Base-by-base conservation (phyloP, 2,329 filamentous ascomycete species). In the Ceratocystiopsis sp. region DNA sequence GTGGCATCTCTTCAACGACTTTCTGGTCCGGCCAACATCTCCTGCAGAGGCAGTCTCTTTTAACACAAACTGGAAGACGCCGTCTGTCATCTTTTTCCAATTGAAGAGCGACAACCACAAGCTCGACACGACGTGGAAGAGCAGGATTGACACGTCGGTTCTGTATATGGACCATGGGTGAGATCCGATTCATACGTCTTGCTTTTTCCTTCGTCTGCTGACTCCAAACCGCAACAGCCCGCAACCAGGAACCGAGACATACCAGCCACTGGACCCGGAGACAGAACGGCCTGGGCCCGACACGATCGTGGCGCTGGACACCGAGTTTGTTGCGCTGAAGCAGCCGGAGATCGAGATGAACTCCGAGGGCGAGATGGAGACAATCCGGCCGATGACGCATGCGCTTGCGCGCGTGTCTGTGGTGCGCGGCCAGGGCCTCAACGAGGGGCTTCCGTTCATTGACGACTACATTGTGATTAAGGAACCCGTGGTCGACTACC, bases 1-100 rank as follows among this genome's bases (percentile, higher is more conserved):
- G 52, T 98, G 93, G 93, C 85, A 96, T 60, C 63, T 98, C 1
- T 95, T 98, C 65, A 98, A 98, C 53, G 91, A 98, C 61, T 98
- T 98, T 54, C 63, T 94, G 34, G 93, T 98, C 18, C 78, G 80
- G 11, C 75, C 94, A 15, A 75, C 79, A 32, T 72, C 75, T 25
- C 79, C 86, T 48, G 42, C 42, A 14, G 89, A 98, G 57, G 93
- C 89, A 0, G 66, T 96, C 16, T 78, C 80, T 19, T 98, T 96
- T 59, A 87, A 89, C 48, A 76, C 85, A 4, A 72, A 78, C 16
- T 98, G 91, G 91, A 98, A 96, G 63, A 69, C 85, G 41, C 91
- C 91, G 1, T 86, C 84, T 13, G 80, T 96, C 6, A 64, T 98
- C 42, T 71, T 84, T 5, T 98, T 84, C 60, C 91, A 98, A 57